A percentile compares a stretch with the other conserved stretches of the same genome.
Evolutionary conservation across 352 stramenopile genomes (phyloP).

Genomic region (Phytophthora capsici): DNA sequence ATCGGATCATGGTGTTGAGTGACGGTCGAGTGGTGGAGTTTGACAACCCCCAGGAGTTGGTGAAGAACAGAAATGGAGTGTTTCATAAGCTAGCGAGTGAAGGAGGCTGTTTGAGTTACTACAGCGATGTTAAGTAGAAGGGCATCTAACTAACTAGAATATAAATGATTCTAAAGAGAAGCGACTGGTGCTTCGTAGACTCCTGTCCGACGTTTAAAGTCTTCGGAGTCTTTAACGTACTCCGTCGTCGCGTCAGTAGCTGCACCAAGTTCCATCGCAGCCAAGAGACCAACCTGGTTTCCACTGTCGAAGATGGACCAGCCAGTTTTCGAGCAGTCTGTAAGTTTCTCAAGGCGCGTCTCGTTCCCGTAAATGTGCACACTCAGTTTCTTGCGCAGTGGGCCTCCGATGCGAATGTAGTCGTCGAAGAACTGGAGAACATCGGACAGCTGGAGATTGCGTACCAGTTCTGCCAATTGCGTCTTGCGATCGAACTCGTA

Average conservation of each 20-base stretch:
- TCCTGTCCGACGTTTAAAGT: slow-evolving; percentile 33
- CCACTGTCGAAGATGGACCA: slow-evolving; percentile 23
- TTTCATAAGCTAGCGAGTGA: slow-evolving; percentile 34
- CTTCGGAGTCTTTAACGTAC: slow-evolving; percentile 31
- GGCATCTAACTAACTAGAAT: not conserved
- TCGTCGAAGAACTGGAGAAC: slow-evolving; percentile 76
- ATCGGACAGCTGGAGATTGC: slow-evolving; percentile 50
- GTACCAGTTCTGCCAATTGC: slow-evolving; percentile 48
- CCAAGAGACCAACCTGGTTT: slow-evolving; percentile 15
- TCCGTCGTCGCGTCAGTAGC: slow-evolving; percentile 14
- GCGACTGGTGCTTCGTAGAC: slow-evolving; percentile 23
- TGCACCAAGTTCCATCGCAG: slow-evolving; percentile 17
- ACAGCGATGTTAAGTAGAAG: not conserved
- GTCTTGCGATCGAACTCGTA: slow-evolving; percentile 74
- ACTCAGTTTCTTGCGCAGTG: slow-evolving; percentile 57
- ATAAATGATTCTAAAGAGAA: slow-evolving; percentile 9
- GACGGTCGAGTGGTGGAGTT: slow-evolving; percentile 86
- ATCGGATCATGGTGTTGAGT: slow-evolving; percentile 85
- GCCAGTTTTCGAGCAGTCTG: slow-evolving; percentile 22
- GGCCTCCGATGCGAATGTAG: slow-evolving; percentile 41
- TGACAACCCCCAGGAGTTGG: slow-evolving; percentile 63
- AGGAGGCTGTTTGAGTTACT: not conserved
- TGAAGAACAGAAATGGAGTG: slow-evolving; percentile 64
- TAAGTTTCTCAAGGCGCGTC: slow-evolving; percentile 29
- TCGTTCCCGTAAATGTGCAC: slow-evolving; percentile 63